These are phyloP conservation scores for Hagleromyces aurorensis DNA, from an alignment of 805 yeast genomes.

Conservation along the genomic window DNA sequence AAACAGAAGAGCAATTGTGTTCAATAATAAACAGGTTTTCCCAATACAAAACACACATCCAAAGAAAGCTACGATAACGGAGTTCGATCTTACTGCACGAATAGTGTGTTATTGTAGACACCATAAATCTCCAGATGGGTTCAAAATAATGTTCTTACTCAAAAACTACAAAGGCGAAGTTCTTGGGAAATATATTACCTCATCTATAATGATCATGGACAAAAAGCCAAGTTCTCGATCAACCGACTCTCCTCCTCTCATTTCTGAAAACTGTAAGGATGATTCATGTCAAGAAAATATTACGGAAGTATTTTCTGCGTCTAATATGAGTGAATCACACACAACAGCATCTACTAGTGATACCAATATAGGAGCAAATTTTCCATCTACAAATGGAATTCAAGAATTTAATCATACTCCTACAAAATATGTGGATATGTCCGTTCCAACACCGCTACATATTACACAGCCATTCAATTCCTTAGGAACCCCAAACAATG, in stretches of 20 bases:
- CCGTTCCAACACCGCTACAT: too few species aligned
- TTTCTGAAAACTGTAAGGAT: slow-evolving; percentile 7
- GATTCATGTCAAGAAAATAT: slow-evolving; percentile 11
- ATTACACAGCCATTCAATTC: too few species aligned
- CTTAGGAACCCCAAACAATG: too few species aligned
- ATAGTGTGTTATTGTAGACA: slow-evolving; percentile 95
- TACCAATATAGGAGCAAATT: too few species aligned
- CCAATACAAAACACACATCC: slow-evolving; percentile 32
- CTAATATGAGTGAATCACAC: slow-evolving; percentile 9
- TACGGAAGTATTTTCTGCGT: slow-evolving; percentile 8
- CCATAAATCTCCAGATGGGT: slow-evolving; percentile 83
- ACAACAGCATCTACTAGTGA: slow-evolving; percentile 8
- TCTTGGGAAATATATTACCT: slow-evolving; percentile 63
- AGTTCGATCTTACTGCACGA: slow-evolving; percentile 53
- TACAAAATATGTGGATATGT: too few species aligned
- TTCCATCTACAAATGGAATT: too few species aligned
- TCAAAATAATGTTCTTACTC: slow-evolving; percentile 60
- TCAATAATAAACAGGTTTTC: slow-evolving; percentile 84
- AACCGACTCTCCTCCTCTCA: slow-evolving; percentile 4
- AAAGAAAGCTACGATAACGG: slow-evolving; percentile 14
- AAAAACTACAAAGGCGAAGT: slow-evolving; percentile 53
- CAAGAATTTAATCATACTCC: too few species aligned
- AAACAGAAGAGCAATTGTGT: slow-evolving; percentile 76
- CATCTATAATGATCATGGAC: slow-evolving; percentile 87
- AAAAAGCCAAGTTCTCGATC: slow-evolving; percentile 58